Evolutionary conservation across 768 basidiomycete species (phyloP), one percentile per base, ranked within the genome.

Genomic region (Punctularia strigosozonata): DNA sequence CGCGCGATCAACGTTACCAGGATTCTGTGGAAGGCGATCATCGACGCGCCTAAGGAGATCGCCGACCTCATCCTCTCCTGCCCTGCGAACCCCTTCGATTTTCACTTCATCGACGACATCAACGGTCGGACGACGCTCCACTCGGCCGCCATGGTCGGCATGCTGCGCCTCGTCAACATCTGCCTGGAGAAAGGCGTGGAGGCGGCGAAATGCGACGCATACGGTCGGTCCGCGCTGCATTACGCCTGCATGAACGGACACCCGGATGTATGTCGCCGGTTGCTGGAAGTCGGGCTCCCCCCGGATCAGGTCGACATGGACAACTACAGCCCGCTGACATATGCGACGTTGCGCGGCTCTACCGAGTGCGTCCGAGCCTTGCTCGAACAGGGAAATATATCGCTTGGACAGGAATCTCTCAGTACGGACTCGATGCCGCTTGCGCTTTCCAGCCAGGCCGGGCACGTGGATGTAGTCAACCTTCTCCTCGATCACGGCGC

Each of bases 211-310:
- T 63, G 73, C 17, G 95, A 99, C 52, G 77, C 80, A 1, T 99
- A 98, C 58, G 91, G 89, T 22, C 84, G 95, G 3, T 83, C 87
- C 5, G 81, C 92, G 3, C 68, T 99, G 31, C 94, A 98, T 62
- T 99, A 99, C 60, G 89, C 90, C 13, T 83, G 88, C 17, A 90
- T 97, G 79, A 80, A 90, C 52, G 91, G 91, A 1, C 83, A 92
- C 54, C 67, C 77, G 6, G 58, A 56, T 18, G 73, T 94, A 41
- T 90, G 87, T 57, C 73, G 68, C 36, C 77, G 68, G 48, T 73
- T 99, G 25, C 61, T 99, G 43, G 69, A 79, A 43, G 77, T 75
- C 14, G 62, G 69, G 24, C 65, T 84, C 7, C 69, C 78, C 8
- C 71, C 83, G 1, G 71, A 78, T 46, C 67, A 75, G 14, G 67